Evolutionary conservation across 768 basidiomycete species (phyloP), one percentile per base, ranked within the genome.

Genomic region (Psilocybe azurescens): DNA sequence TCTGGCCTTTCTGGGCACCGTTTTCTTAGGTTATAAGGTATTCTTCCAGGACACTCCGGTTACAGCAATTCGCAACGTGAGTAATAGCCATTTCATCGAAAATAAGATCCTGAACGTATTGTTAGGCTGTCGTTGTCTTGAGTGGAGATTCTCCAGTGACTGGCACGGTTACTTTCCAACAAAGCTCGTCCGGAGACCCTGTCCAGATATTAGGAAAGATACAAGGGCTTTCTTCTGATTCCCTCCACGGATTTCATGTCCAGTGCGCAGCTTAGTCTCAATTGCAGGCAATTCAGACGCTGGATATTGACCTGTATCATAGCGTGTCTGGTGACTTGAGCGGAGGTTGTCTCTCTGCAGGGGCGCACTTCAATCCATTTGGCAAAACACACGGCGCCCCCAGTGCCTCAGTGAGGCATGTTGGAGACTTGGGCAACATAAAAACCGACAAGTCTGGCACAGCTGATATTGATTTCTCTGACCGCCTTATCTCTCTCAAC

Each of bases 401-500:
- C 9, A 72, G 74, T 8, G 84, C 86, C 67, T 60, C 66, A 3
- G 73, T 72, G 56, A 79, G 91, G 60, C 93, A 94, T 72, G 86
- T 90, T 30, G 93, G 93, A 0, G 89, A 91, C 66, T 71, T 91
- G 63, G 93, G 93, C 5, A 94, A 94, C 70, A 85, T 94, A 70
- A 66, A 83, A 68, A 81, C 84, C 51, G 83, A 94, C 70, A 74
- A 72, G 18, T 66, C 75, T 36, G 93, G 92, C 51, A 76, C 75
- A 16, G 89, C 88, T 11, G 73, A 70, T 9, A 80, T 94, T 71
- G 79, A 75, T 16, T 79, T 94, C 67, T 75, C 81, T 53, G 91
- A 93, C 71, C 46, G 41, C 9, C 33, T 65, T n/a, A 84, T 94
- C 56, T 86, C 89, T 47, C 81, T 94, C 59, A 87, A 87, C 63